phyloP scores from a whole-genome alignment of 805 yeast genomes.

The Yarrowia osloensis region DNA sequence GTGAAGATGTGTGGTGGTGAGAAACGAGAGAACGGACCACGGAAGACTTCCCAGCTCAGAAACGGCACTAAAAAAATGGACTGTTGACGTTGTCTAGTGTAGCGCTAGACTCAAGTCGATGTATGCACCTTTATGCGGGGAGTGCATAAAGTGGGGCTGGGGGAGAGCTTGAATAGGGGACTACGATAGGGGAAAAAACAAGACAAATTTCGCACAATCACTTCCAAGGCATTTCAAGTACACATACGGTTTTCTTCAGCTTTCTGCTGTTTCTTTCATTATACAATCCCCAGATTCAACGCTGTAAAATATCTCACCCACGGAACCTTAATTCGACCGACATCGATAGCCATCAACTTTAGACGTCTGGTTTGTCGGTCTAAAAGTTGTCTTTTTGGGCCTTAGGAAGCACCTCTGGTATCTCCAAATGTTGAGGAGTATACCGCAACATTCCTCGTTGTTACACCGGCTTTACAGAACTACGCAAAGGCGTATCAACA shows the following conservation, averaged over 20 bases:
- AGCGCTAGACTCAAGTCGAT: conserved; percentile 4
- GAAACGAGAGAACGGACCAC: background rate
- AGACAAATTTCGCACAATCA: background rate
- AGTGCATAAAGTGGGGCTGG: conserved; percentile 20
- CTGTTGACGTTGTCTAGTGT: conserved; percentile 16
- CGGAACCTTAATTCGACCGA: background rate
- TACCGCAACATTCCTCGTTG: too few species aligned
- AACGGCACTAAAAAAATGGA: background rate
- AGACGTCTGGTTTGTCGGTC: background rate
- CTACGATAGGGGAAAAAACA: background rate
- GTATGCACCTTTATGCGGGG: background rate
- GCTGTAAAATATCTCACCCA: conserved; percentile 1
- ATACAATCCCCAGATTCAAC: background rate
- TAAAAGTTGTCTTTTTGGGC: background rate
- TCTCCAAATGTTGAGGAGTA: background rate
- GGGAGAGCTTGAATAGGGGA: background rate
- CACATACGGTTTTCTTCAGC: too few species aligned
- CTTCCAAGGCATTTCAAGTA: too few species aligned
- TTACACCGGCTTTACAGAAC: too few species aligned
- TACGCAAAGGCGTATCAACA: background rate
- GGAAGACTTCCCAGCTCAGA: background rate
- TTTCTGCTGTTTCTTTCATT: background rate
- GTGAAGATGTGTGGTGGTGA: background rate
- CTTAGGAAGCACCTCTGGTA: background rate
- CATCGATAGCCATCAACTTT: background rate